Evolutionary conservation across 2,329 filamentous ascomycete species (phyloP), one percentile per base, ranked within the genome.

Genomic region (Coniochaeta prunicola): DNA sequence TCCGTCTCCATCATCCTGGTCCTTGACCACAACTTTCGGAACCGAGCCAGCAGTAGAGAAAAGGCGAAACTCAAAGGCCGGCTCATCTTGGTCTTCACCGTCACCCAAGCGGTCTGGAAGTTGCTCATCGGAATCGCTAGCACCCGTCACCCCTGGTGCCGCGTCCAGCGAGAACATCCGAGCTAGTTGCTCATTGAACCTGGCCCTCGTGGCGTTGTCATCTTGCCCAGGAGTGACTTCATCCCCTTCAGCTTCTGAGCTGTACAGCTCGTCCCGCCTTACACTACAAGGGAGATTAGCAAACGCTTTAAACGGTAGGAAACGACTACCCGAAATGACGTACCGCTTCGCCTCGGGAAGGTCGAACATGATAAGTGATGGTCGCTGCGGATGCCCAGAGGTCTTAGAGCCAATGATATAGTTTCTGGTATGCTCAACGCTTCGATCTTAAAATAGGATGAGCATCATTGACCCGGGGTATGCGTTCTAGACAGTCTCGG

Each of bases 61-160:
- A 30, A 87, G 76, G 9, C 81, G 76, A 66, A 87, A 87, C 58
- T 79, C 76, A 63, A 84, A 86, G 57, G 77, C 76, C 33, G 53
- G 53, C 53, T 55, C 30, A 54, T 63, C 59, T 4, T 66, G 61
- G 38, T 58, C 62, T 31, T 65, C 67, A 12, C 70, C 64, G 9
- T 63, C 64, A 8, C 63, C 71, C n/a, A 71, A 64, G 8, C 59
- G 65, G 7, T 63, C 65, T 8, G 65, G 70, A 15, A 71, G 65
- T 7, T 60, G 61, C 15, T 66, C 64, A 15, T 65, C 62, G 9
- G 17, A 12, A 6, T 36, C 53, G 17, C 10, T 5, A 13, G 28
- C 4, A 17, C 1, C n/a, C 6, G 24, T 1, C 30, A 28, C 17
- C 12, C 33, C 30, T 34, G 57, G 26, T n/a, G 56, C 56, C 7